Evolutionary conservation across 148 eudicot genomes (phyloP).

Genomic region (Fagopyrum tataricum): DNA sequence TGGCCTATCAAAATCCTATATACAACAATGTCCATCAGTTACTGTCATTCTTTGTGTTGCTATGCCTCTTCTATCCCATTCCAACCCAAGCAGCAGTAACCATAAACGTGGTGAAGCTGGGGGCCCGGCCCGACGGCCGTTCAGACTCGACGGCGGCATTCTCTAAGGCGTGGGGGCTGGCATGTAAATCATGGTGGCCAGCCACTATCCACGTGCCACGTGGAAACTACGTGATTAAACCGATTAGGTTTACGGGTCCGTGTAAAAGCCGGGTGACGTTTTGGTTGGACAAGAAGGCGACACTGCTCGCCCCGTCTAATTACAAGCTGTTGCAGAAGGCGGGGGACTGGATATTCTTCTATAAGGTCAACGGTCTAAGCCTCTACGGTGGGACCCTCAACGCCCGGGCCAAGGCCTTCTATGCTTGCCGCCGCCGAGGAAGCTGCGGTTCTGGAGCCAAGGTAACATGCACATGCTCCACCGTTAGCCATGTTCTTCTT

Average conservation of each 20-base stretch:
- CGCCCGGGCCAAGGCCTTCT: constrained; percentile 2
- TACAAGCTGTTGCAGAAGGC: constrained; percentile 23
- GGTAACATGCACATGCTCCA: too few species aligned
- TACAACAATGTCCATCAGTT: neutral
- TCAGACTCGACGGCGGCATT: constrained; percentile 39
- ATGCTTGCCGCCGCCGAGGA: neutral
- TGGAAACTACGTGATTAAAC: constrained; percentile 37
- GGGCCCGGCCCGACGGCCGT: constrained; percentile 39
- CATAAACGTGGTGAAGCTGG: constrained; percentile 15
- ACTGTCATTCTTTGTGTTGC: neutral
- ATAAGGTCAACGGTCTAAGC: neutral
- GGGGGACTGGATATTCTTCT: constrained; percentile 33
- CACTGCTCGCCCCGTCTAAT: constrained; percentile 38
- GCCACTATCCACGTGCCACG: constrained; percentile 39
- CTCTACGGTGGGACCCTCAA: constrained; percentile 5
- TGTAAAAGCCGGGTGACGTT: constrained; percentile 25
- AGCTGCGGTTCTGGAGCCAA: constrained; percentile 5
- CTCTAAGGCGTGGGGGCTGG: constrained; percentile 42
- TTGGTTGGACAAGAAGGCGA: constrained; percentile 28
- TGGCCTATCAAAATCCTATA: neutral
- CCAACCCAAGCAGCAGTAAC: constrained; percentile 22
- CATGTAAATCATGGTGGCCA: constrained; percentile 28
- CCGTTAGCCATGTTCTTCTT: too few species aligned
- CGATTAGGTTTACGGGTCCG: constrained; percentile 25
- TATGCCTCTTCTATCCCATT: neutral